A percentile compares a stretch with the other conserved stretches of the same genome.
Evolutionary conservation across 2,329 filamentous ascomycete genomes (phyloP).

Genomic region (Penicillium sp.): DNA sequence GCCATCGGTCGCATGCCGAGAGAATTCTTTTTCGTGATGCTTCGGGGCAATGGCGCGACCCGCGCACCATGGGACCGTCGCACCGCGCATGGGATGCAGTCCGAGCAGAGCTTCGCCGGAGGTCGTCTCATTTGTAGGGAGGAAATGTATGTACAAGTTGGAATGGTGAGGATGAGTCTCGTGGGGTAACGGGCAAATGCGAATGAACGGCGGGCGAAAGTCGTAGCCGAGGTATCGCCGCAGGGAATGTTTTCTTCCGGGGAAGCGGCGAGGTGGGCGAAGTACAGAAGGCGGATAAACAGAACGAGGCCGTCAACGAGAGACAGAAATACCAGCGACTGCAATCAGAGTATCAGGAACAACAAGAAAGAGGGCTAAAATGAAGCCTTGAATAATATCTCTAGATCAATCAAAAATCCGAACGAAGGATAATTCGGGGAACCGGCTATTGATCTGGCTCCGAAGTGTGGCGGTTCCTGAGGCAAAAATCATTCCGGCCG

Average conservation of each 20-base stretch:
- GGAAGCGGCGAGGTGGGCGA: conserved; percentile 5
- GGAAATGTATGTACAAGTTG: conserved; percentile 10
- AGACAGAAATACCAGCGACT: too few species aligned
- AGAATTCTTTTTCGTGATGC: conserved; percentile 21
- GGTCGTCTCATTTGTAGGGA: conserved; percentile 34
- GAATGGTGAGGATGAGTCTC: background rate
- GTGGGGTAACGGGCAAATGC: background rate
- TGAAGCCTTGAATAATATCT: background rate
- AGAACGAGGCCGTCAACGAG: background rate
- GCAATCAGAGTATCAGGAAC: background rate
- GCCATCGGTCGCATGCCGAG: conserved; percentile 27
- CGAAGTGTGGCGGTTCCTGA: conserved; percentile 9
- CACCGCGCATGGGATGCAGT: conserved; percentile 34
- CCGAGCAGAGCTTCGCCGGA: conserved; percentile 36
- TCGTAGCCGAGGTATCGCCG: conserved; percentile 31
- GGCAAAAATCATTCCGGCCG: conserved; percentile 28
- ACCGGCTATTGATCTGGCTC: conserved; percentile 4
- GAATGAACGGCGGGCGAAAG: conserved; percentile 4
- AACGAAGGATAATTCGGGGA: background rate
- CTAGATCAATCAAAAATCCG: background rate
- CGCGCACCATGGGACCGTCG: conserved; percentile 26
- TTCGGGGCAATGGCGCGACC: conserved; percentile 22
- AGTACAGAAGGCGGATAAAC: background rate
- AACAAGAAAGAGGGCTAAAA: background rate
- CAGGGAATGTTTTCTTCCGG: conserved; percentile 26